Conservation (phyloP, 768 basidiomycete genomes). For the Lactarius psammicola region DNA sequence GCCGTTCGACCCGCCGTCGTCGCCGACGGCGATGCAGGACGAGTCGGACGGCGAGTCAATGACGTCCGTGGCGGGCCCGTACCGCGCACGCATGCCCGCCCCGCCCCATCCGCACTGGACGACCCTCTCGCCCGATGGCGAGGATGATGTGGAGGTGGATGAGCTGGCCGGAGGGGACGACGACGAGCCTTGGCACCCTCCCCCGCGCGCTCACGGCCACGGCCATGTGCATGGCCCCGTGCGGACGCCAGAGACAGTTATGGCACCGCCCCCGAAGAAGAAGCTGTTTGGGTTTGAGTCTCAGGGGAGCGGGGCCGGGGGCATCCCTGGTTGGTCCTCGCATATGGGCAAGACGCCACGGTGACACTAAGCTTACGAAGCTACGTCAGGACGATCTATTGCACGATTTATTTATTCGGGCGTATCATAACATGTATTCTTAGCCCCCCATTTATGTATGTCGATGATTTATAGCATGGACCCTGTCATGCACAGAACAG, state of each 20-base stretch:
- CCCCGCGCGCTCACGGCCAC: not conserved
- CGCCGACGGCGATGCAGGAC: constrained; percentile 16
- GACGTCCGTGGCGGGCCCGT: not conserved
- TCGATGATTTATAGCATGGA: not conserved
- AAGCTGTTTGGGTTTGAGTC: constrained; percentile 22
- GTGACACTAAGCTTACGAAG: not conserved
- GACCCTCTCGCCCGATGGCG: constrained; percentile 8
- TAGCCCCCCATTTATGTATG: constrained; percentile 23
- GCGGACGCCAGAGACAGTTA: constrained; percentile 6
- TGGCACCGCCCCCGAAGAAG: constrained; percentile 23
- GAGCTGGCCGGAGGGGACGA: constrained; percentile 20
- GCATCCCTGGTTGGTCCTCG: constrained; percentile 1
- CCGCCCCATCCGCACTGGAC: constrained; percentile 10
- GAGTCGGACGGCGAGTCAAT: constrained; percentile 17
- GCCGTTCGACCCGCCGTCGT: constrained; percentile 13
- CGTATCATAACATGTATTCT: constrained; percentile 26
- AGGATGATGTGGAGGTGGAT: constrained; percentile 15
- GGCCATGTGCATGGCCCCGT: not conserved
- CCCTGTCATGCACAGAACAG: not conserved
- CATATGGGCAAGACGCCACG: constrained; percentile 8
- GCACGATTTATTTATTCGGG: constrained; percentile 17
- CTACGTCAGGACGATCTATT: constrained; percentile 4
- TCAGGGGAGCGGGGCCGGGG: not conserved
- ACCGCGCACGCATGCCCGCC: not conserved
- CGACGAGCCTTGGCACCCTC: constrained; percentile 5